A percentile compares a stretch with the other conserved stretches of the same genome.
phyloP scores from a whole-genome alignment of 306 rosid genomes.

The Acacia crassicarpa region DNA sequence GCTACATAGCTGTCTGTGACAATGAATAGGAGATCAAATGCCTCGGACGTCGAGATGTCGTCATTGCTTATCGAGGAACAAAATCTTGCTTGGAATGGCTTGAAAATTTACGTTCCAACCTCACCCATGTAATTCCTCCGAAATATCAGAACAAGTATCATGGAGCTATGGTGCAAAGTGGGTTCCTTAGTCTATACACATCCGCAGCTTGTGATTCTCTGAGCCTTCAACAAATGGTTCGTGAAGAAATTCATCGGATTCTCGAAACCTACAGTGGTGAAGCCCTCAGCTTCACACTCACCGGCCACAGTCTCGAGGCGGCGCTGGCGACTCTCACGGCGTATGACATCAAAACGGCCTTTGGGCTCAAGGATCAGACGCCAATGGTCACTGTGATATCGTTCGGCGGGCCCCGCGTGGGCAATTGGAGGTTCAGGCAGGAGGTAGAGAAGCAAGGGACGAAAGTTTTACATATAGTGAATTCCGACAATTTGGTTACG shows the following conservation, averaged over 20 bases:
- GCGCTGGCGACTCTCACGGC: slow-evolving; percentile 83
- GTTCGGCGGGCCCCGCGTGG: slow-evolving; percentile 81
- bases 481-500: slow-evolving; percentile 65
- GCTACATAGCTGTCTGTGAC: slow-evolving; percentile 76
- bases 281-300: slow-evolving; percentile 68
- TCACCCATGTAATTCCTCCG: slow-evolving; percentile 35
- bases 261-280: slow-evolving; percentile 53
- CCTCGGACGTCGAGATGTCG: slow-evolving; percentile 78
- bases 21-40: slow-evolving; percentile 61
- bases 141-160: neutral
- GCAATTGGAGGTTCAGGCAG: slow-evolving; percentile 47
- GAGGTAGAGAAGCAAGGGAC: slow-evolving; percentile 58
- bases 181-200: slow-evolving; percentile 78
- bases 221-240: slow-evolving; percentile 66
- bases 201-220: slow-evolving; percentile 18
- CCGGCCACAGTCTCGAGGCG: slow-evolving; percentile 92
- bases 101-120: slow-evolving; percentile 73
- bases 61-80: slow-evolving; percentile 73
- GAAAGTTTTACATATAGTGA: slow-evolving; percentile 67
- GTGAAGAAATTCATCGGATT: slow-evolving; percentile 48
- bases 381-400: slow-evolving; percentile 71
- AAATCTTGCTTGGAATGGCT: slow-evolving; percentile 87
- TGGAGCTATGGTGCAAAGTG: slow-evolving; percentile 75
- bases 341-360: slow-evolving; percentile 40
- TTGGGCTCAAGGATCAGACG: neutral